Percentiles rank a stretch among this genome's conserved stretches.
phyloP scores from a whole-genome alignment of 108 stramenopile species.

The Chaetoceros tenuissimus region DNA sequence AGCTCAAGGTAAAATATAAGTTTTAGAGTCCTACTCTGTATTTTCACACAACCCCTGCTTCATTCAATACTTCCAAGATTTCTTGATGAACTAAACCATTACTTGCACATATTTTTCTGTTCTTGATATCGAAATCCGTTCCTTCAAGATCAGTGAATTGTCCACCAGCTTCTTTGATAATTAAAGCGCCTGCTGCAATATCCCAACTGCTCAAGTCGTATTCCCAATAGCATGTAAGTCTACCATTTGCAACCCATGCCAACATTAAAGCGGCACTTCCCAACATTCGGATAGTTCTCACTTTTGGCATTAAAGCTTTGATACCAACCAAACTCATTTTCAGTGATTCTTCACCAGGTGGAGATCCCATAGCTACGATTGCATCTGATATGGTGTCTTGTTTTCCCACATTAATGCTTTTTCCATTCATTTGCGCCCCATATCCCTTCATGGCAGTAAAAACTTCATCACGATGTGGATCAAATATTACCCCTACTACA shows the following conservation, averaged over 20 bases:
- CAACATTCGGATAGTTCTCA: constrained; percentile 70
- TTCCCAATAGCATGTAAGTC: constrained; percentile 67
- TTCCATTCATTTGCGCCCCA: constrained; percentile 72
- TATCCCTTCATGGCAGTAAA: constrained; percentile 64
- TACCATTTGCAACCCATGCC: constrained; percentile 82
- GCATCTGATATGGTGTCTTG: constrained; percentile 37
- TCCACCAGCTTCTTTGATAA: constrained; percentile 86
- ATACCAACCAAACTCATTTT: constrained; percentile 49
- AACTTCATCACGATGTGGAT: constrained; percentile 76
- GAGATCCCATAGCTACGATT: constrained; percentile 65
- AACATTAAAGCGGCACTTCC: constrained; percentile 80
- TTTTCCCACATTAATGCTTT: constrained; percentile 16
- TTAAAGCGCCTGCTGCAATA: constrained; percentile 73
- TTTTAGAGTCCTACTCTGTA: not conserved
- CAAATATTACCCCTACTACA: constrained; percentile 76
- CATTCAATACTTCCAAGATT: constrained; percentile 34
- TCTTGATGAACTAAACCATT: constrained; percentile 57
- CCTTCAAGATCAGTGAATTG: constrained; percentile 54
- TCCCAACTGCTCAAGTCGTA: constrained; percentile 88
- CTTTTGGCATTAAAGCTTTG: constrained; percentile 58
- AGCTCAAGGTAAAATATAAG: not conserved
- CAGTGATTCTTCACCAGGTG: constrained; percentile 55
- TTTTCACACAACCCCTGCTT: constrained; percentile 32
- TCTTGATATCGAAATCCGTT: constrained; percentile 38
- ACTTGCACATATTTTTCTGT: constrained; percentile 69